Conservation (phyloP, 768 basidiomycete genomes). For the Lactarius trivialis region DNA sequence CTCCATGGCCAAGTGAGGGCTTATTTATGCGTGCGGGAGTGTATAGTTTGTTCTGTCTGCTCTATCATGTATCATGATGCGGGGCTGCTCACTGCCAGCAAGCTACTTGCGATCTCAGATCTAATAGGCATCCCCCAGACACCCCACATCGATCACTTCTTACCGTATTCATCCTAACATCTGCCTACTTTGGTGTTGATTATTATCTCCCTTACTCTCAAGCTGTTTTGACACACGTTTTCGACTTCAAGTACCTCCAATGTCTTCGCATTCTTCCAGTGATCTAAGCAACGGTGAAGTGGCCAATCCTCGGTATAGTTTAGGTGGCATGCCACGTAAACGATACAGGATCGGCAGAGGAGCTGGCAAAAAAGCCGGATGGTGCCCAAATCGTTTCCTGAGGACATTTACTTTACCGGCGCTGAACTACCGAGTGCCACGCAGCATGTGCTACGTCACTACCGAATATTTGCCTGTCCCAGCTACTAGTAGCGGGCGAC, state of each 20-base stretch:
- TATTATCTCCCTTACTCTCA: no score
- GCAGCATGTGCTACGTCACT: neutral
- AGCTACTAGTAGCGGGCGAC: neutral
- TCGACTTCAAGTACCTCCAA: neutral
- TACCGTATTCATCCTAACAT: no score
- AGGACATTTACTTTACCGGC: neutral
- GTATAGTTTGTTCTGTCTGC: neutral
- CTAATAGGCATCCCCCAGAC: neutral
- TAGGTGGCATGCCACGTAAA: neutral
- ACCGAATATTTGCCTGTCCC: no score
- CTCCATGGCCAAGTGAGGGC: neutral
- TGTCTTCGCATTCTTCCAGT: neutral
- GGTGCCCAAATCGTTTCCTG: neutral
- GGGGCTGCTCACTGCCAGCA: no score
- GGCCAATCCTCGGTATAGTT: neutral
- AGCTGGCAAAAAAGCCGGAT: neutral
- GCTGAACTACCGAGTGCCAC: neutral
- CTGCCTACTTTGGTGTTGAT: neutral
- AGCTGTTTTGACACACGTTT: neutral
- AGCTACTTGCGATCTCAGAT: constrained; percentile 10
- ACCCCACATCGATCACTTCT: neutral
- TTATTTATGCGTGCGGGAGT: constrained; percentile 11
- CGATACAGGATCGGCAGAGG: neutral
- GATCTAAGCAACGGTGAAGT: neutral
- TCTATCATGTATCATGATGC: no score